Evolutionary conservation across 176 grass and related monocot genomes (phyloP).

Genomic region (Miscanthus lutarioriparius): DNA sequence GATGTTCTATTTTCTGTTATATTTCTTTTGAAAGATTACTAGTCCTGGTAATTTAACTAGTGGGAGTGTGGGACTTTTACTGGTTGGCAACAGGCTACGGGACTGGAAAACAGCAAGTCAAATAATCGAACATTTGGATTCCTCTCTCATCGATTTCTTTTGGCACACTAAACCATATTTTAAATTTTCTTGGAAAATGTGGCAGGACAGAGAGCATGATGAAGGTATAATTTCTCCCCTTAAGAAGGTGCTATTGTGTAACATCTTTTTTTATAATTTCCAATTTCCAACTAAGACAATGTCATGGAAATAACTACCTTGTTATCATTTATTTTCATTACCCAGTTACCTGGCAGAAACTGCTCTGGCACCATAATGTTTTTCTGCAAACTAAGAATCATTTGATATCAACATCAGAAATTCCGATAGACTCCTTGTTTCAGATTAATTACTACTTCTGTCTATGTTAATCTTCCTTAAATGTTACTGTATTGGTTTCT

Average conservation of each 20-base stretch:
- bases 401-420: neutral
- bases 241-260: constrained; percentile 1
- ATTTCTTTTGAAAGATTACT: neutral
- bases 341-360: constrained; percentile 6
- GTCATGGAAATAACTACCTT: constrained; percentile 9
- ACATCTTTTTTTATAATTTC: constrained; percentile 13
- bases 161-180: constrained; percentile 81
- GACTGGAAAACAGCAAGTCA: constrained; percentile 82
- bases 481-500: neutral
- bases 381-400: constrained; percentile 3
- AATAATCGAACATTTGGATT: constrained; percentile 81
- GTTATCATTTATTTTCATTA: constrained; percentile 21
- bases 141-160: constrained; percentile 68
- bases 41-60: constrained; percentile 19
- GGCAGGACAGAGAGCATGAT: constrained; percentile 91
- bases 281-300: neutral
- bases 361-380: neutral
- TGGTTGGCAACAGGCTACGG: constrained; percentile 55
- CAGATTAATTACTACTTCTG: neutral
- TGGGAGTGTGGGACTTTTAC: neutral
- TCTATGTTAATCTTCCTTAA: neutral
- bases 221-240: constrained; percentile 57
- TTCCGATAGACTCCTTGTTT: neutral
- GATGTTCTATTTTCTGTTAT: constrained; percentile 27
- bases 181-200: constrained; percentile 91